Conservation (phyloP, 139 green algal genomes). For the Picochlorum sp. region DNA sequence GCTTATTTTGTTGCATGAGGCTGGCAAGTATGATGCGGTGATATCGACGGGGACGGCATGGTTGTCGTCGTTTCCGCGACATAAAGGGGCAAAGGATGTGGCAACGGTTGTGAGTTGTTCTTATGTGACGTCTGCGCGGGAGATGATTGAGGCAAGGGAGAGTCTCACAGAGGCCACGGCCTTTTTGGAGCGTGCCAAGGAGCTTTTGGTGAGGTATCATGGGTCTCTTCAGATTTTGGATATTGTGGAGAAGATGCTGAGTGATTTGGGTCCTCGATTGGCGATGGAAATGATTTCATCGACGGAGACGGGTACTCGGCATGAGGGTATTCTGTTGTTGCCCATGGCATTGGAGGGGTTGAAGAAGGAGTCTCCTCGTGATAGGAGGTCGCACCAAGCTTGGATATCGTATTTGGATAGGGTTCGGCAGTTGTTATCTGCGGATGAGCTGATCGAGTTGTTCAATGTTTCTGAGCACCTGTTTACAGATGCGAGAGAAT, state of each 20-base stretch:
- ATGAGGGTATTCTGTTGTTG: background rate
- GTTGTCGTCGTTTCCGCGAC: slow-evolving; percentile 13
- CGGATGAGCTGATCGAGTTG: slow-evolving; percentile 28
- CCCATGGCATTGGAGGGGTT: background rate
- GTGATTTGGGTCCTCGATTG: slow-evolving; percentile 27
- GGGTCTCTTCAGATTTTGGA: slow-evolving; percentile 4
- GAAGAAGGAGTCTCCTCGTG: background rate
- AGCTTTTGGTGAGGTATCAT: slow-evolving; percentile 18
- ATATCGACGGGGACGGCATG: slow-evolving; percentile 21
- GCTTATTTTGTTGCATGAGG: slow-evolving; percentile 32
- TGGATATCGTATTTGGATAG: slow-evolving; percentile 15
- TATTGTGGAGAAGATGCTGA: background rate
- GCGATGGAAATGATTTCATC: slow-evolving; percentile 25
- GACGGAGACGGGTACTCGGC: background rate
- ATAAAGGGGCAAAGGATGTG: slow-evolving; percentile 24
- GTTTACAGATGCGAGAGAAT: slow-evolving; percentile 20
- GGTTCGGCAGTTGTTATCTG: slow-evolving; percentile 13
- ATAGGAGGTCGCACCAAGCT: background rate
- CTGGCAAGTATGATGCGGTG: slow-evolving; percentile 16
- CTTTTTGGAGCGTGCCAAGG: slow-evolving; percentile 18
- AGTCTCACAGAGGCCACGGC: background rate
- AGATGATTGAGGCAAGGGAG: slow-evolving; percentile 11
- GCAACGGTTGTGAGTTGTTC: slow-evolving; percentile 23
- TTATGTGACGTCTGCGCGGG: slow-evolving; percentile 12
- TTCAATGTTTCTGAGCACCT: slow-evolving; percentile 12